phyloP scores from a whole-genome alignment of 2,329 filamentous ascomycete species.

The Clathrospora elynae region DNA sequence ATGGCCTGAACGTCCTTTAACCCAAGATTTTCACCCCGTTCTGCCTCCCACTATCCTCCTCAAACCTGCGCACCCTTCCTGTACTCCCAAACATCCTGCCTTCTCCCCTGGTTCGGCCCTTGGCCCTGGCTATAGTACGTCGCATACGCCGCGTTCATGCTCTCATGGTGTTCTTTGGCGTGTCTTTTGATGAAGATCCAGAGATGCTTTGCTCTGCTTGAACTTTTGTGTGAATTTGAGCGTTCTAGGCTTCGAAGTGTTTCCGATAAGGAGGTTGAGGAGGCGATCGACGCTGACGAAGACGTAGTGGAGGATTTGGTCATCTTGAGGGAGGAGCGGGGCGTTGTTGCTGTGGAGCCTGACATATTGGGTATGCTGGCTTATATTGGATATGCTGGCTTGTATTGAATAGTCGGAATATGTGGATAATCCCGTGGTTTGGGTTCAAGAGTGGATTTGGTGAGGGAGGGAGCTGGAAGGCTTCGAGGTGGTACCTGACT shows the following conservation, averaged over 20 bases:
- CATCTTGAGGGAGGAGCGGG: slow-evolving; percentile 24
- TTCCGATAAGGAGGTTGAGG: too few species aligned
- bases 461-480: too few species aligned
- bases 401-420: too few species aligned
- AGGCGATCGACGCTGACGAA: slow-evolving; percentile 8
- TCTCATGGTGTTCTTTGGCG: slow-evolving; percentile 29
- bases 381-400: neutral
- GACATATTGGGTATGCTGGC: slow-evolving; percentile 9
- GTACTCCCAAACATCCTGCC: slow-evolving; percentile 26
- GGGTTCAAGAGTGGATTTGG: too few species aligned
- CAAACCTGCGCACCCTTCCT: slow-evolving; percentile 12
- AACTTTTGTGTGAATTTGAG: neutral
- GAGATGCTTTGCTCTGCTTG: slow-evolving; percentile 11
- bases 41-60: neutral
- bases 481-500: too few species aligned
- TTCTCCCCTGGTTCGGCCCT: neutral
- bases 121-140: slow-evolving; percentile 27
- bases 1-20: too few species aligned
- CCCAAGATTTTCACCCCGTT: neutral
- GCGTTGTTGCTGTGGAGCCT: slow-evolving; percentile 22
- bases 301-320: slow-evolving; percentile 14
- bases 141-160: slow-evolving; percentile 27
- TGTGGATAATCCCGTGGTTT: too few species aligned
- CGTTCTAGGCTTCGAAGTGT: too few species aligned
- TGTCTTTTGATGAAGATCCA: slow-evolving; percentile 27